phyloP scores from a whole-genome alignment of 495 filamentous ascomycete species.

The Aspergillus campestris region DNA sequence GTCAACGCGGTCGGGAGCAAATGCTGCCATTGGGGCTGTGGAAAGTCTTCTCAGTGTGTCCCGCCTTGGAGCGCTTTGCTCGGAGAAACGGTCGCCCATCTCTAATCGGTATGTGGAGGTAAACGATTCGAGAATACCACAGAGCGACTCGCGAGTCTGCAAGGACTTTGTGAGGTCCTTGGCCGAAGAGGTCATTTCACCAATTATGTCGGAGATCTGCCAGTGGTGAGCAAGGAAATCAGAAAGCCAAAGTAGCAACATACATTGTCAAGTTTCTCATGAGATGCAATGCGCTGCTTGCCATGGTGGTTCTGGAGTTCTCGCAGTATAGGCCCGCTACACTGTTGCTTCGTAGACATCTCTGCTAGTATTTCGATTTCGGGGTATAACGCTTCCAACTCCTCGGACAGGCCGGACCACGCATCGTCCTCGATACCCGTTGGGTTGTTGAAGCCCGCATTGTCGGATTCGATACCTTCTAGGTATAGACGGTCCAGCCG shows the following conservation, averaged over 20 bases:
- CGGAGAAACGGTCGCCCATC: slow-evolving; percentile 13
- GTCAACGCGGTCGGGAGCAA: slow-evolving; percentile 7
- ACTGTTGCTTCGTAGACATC: slow-evolving; percentile 54
- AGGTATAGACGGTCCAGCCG: slow-evolving; percentile 39
- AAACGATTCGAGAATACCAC: slow-evolving; percentile 29
- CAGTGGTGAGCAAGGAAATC: background rate
- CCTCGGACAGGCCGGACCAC: slow-evolving; percentile 41
- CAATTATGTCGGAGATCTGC: slow-evolving; percentile 26
- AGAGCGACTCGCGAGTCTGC: slow-evolving; percentile 27
- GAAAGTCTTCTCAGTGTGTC: slow-evolving; percentile 26
- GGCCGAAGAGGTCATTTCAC: slow-evolving; percentile 30
- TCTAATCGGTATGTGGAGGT: slow-evolving; percentile 25
- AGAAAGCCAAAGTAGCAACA: background rate
- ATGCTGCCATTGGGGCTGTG: slow-evolving; percentile 11
- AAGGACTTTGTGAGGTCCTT: slow-evolving; percentile 22
- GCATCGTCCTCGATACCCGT: slow-evolving; percentile 6
- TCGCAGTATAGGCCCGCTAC: slow-evolving; percentile 45
- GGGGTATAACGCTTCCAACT: slow-evolving; percentile 53
- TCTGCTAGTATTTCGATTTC: slow-evolving; percentile 56
- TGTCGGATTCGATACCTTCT: slow-evolving; percentile 16
- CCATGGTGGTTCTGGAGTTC: slow-evolving; percentile 27
- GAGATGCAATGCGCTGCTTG: slow-evolving; percentile 21
- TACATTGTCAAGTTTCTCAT: slow-evolving; percentile 31
- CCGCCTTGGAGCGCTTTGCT: slow-evolving; percentile 19
- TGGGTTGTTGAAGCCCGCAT: background rate